Base-by-base conservation (phyloP, 2,329 filamentous ascomycete genomes). In the Colletotrichum tamarilloi region DNA sequence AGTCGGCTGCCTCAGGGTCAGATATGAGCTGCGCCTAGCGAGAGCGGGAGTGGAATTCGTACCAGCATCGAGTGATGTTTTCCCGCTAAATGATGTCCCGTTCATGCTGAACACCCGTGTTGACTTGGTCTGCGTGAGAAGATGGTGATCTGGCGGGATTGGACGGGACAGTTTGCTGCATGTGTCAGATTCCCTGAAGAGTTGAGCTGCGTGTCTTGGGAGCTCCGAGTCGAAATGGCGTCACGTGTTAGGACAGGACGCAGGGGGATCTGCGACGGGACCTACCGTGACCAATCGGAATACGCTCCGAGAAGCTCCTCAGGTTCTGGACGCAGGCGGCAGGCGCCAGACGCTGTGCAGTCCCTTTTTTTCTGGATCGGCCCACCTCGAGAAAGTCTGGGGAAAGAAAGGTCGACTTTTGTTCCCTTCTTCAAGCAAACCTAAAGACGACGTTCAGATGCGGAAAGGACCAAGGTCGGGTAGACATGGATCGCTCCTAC, bases 1-100 rank as follows among this genome's bases (percentile, higher is more conserved):
- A 98, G 83, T 98, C 92, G 82, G 85, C 88, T 90, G 79, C 16
- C 72, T 71, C 65, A 75, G 77, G 19, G 78, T 76, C 75, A 72
- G 68, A 64, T 70, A 56, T 62, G 72, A 68, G 65, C 62, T 69
- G 42, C 55, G 49, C 67, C 38, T 24, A 67, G 68, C n/a, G 22
- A 62, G 75, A 58, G 30, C 19, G 26, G 62, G 75, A 60, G 26
- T 42, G 67, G 58, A 62, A 32, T 28, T 67, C 80, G 81, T 75
- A 87, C 86, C 85, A 79, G 85, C 82, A 78, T 87, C 85, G 67
- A 87, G 79, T 72, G 84, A 84, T 76, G 81, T 79, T 53, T 79
- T 75, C 30, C 83, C 83, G 53, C 79, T 77, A 58, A 80, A 72
- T 42, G 57, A 58, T 67, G 75, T 77, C 57, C 83, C 83, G 73